phyloP scores from a whole-genome alignment of 495 filamentous ascomycete genomes.

The Xylaria venustula region DNA sequence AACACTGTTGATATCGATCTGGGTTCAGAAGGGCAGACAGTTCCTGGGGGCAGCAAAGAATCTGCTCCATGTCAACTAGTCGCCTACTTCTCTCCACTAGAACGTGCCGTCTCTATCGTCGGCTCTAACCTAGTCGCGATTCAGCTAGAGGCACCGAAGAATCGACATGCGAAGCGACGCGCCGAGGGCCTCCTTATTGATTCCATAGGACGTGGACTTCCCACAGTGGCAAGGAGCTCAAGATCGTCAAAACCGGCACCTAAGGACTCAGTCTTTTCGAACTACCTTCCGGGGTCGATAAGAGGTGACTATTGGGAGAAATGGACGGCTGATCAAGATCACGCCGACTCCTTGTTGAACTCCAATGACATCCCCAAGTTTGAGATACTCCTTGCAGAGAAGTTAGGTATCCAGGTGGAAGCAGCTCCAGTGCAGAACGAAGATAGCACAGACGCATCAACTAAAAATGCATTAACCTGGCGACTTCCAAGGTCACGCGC shows the following conservation, averaged over 20 bases:
- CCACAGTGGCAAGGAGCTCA: conserved; percentile 20
- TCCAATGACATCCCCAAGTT: conserved; percentile 48
- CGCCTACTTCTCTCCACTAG: conserved; percentile 62
- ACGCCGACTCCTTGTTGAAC: conserved; percentile 46
- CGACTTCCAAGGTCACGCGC: conserved; percentile 37
- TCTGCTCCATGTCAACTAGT: conserved; percentile 44
- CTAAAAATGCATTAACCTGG: conserved; percentile 30
- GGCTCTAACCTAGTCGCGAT: conserved; percentile 58
- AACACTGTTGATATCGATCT: conserved; percentile 46
- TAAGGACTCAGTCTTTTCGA: conserved; percentile 33
- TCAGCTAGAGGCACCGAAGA: conserved; percentile 61
- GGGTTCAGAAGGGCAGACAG: conserved; percentile 14
- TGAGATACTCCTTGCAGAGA: conserved; percentile 51
- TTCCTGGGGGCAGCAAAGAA: conserved; percentile 19
- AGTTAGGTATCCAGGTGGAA: conserved; percentile 36
- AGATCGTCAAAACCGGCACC: conserved; percentile 7
- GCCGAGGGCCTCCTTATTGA: conserved; percentile 68
- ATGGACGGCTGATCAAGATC: conserved; percentile 33
- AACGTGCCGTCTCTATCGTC: conserved; percentile 58
- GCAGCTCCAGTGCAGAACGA: conserved; percentile 20
- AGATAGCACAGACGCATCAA: conserved; percentile 13
- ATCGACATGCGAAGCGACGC: conserved; percentile 57
- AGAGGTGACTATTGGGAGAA: conserved; percentile 34
- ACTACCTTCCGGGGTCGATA: conserved; percentile 37
- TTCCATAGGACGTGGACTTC: conserved; percentile 62